A percentile compares a stretch with the other conserved stretches of the same genome.
These are phyloP conservation scores for Solanum lignicaule DNA, from an alignment of 257 asterid species.

Conservation along the genomic window DNA sequence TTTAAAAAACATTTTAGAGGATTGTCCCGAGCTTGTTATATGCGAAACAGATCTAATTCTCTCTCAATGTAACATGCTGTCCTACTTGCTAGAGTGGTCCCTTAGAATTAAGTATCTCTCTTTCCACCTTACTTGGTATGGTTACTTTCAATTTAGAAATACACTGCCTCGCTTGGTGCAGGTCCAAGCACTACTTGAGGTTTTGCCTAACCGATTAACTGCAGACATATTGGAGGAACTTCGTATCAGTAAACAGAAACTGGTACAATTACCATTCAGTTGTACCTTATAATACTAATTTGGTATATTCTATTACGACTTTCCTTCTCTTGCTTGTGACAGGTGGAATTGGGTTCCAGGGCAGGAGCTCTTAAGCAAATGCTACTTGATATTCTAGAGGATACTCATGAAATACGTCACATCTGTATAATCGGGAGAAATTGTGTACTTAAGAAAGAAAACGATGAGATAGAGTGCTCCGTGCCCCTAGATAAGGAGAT, in stretches of 20 bases:
- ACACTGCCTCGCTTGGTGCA: constrained; percentile 24
- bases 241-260: constrained; percentile 83
- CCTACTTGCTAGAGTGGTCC: not conserved
- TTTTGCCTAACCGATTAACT: constrained; percentile 86
- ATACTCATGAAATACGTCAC: constrained; percentile 83
- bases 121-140: not conserved
- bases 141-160: not conserved
- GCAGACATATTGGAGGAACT: constrained; percentile 90
- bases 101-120: not conserved
- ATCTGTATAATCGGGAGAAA: constrained; percentile 94
- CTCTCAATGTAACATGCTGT: not conserved
- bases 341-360: constrained; percentile 95
- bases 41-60: not conserved
- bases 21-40: not conserved
- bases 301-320: not conserved
- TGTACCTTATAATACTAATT: not conserved
- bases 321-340: constrained; percentile 5
- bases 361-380: constrained; percentile 95
- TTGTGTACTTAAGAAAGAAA: constrained; percentile 52
- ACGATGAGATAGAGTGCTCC: constrained; percentile 63
- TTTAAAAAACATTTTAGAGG: not conserved
- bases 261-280: constrained; percentile 32
- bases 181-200: constrained; percentile 91
- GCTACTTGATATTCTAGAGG: constrained; percentile 98
- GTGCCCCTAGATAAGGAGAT: constrained; percentile 68